Conservation (phyloP, 345 rosid genomes). For the Durio zibethinus region DNA sequence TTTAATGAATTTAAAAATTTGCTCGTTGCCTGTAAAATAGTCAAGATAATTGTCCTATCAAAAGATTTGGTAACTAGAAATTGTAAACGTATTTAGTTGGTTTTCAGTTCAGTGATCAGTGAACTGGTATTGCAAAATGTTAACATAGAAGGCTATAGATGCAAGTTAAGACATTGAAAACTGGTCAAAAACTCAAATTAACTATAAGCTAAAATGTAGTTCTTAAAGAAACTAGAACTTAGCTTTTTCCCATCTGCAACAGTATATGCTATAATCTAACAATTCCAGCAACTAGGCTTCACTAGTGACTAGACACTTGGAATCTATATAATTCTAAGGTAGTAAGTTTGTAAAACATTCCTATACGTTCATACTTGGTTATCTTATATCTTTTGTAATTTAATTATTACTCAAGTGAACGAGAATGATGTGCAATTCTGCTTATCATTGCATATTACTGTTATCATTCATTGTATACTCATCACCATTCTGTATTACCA, state of each 20-base stretch:
- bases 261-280: background rate
- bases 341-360: background rate
- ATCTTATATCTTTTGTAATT: background rate
- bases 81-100: background rate
- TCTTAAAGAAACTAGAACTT: background rate
- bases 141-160: background rate
- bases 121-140: background rate
- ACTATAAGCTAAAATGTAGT: background rate
- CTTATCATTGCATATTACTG: background rate
- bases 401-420: background rate
- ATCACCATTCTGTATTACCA: background rate
- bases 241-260: background rate
- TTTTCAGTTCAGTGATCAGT: background rate
- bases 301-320: background rate
- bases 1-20: background rate
- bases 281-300: background rate
- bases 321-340: background rate
- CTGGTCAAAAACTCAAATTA: background rate
- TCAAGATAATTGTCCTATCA: background rate
- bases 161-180: background rate
- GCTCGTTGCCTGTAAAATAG: background rate
- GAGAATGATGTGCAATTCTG: background rate
- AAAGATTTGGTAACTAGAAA: background rate
- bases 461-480: background rate
- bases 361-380: background rate